phyloP scores from a whole-genome alignment of 1,284 basidiomycete species.

The Anthracocystis setariae region DNA sequence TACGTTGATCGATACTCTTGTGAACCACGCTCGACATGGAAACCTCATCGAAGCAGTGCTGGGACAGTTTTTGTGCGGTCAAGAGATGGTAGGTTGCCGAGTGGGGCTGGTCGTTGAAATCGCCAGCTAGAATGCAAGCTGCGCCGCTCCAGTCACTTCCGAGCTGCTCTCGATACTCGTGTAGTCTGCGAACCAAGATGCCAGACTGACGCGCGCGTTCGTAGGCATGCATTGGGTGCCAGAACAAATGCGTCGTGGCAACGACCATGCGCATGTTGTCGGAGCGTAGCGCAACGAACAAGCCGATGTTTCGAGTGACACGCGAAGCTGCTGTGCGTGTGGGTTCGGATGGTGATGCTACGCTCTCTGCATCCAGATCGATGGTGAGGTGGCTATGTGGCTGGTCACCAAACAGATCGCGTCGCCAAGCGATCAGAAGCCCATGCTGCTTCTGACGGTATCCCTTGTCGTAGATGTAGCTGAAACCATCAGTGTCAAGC shows the following conservation, averaged over 20 bases:
- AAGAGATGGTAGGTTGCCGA: conserved; percentile 88
- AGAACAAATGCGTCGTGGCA: conserved; percentile 88
- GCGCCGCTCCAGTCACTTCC: conserved; percentile 72
- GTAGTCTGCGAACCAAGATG: conserved; percentile 75
- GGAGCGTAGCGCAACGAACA: conserved; percentile 54
- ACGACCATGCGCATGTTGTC: conserved; percentile 73
- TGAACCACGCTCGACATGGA: conserved; percentile 82
- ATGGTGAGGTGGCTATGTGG: conserved; percentile 27
- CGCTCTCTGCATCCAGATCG: conserved; percentile 52
- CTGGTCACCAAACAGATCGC: conserved; percentile 23
- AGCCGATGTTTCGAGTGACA: conserved; percentile 54
- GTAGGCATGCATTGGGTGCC: conserved; percentile 83
- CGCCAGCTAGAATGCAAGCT: conserved; percentile 86
- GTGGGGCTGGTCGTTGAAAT: conserved; percentile 90
- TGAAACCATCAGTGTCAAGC: conserved; percentile 52
- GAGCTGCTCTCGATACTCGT: conserved; percentile 71
- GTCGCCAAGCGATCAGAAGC: conserved; percentile 61
- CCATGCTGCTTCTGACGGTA: conserved; percentile 65
- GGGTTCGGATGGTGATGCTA: conserved; percentile 15
- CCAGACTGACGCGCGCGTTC: conserved; percentile 79
- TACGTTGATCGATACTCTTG: conserved; percentile 75
- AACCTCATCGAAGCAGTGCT: conserved; percentile 71
- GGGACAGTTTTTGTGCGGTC: conserved; percentile 69
- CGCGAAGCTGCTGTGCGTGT: conserved; percentile 41
- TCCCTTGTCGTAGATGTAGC: conserved; percentile 61